These are phyloP conservation scores for Lactifluus rugatus DNA, from an alignment of 768 basidiomycete species.

Conservation along the genomic window DNA sequence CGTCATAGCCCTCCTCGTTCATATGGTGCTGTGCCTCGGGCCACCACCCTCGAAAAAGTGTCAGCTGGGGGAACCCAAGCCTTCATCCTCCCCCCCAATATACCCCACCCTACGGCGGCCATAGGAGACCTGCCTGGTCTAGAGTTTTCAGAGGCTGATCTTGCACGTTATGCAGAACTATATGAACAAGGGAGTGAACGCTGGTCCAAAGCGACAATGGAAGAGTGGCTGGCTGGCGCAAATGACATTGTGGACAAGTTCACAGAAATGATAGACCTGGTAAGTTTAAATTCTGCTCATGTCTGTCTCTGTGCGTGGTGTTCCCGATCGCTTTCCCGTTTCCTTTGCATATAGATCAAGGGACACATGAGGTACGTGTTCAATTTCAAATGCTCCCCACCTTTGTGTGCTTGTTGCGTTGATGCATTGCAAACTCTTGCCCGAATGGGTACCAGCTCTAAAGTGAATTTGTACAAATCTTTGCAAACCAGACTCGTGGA, in stretches of 20 bases:
- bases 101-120: neutral
- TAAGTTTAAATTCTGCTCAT: constrained; percentile 25
- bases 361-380: constrained; percentile 38
- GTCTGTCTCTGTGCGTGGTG: neutral
- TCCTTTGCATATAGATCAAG: constrained; percentile 29
- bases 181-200: constrained; percentile 37
- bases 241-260: constrained; percentile 38
- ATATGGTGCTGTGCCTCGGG: neutral
- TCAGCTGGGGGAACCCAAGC: neutral
- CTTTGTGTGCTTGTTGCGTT: neutral
- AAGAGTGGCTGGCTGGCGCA: constrained; percentile 48
- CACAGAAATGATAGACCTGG: constrained; percentile 39
- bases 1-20: neutral
- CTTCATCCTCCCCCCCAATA: neutral
- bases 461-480: constrained; percentile 38
- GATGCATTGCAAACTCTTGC: neutral
- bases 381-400: neutral
- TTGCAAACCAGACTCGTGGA: constrained; percentile 35
- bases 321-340: neutral
- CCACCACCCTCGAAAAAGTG: neutral
- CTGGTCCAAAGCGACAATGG: constrained; percentile 42
- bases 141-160: constrained; percentile 27
- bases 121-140: constrained; percentile 13
- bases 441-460: constrained; percentile 28
- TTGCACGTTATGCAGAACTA: constrained; percentile 32